These are phyloP conservation scores for Castanea crenata DNA, from an alignment of 306 rosid species.

Conservation along the genomic window DNA sequence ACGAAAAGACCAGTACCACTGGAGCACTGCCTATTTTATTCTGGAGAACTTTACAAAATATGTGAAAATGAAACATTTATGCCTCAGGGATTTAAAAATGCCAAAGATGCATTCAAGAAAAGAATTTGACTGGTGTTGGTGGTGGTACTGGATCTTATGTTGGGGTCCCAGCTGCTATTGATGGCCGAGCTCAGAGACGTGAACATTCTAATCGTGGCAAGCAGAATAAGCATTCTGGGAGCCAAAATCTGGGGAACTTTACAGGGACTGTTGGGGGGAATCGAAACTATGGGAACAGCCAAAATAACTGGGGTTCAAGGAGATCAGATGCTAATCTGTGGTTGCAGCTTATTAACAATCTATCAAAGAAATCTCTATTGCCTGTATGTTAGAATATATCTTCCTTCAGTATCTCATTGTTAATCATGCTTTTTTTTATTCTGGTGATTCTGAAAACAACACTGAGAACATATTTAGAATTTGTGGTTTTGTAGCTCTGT, in stretches of 20 bases:
- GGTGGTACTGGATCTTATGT: conserved; percentile 52
- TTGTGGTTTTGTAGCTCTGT: background rate
- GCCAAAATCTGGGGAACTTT: conserved; percentile 37
- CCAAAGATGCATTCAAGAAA: conserved; percentile 77
- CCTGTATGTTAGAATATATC: conserved; percentile 64
- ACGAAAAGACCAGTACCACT: conserved; percentile 94
- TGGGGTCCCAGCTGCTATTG: conserved; percentile 55
- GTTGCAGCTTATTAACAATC: conserved; percentile 79
- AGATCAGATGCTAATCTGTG: conserved; percentile 75
- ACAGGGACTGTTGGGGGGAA: conserved; percentile 56
- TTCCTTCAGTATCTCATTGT: conserved; percentile 6
- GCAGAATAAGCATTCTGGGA: conserved; percentile 58
- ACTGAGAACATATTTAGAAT: background rate
- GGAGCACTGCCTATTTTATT: conserved; percentile 95
- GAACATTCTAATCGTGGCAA: conserved; percentile 52
- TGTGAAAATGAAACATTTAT: conserved; percentile 83
- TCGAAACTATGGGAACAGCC: conserved; percentile 61
- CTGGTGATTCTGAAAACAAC: background rate
- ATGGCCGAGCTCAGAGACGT: conserved; percentile 52
- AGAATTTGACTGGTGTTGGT: conserved; percentile 30
- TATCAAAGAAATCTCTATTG: conserved; percentile 73
- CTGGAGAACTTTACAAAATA: conserved; percentile 88
- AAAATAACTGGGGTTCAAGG: conserved; percentile 69
- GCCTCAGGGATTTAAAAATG: conserved; percentile 74
- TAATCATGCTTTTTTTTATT: background rate